Evolutionary conservation across 169 alveolate species (phyloP).

Genomic region (Plasmodium billcollinsi): DNA sequence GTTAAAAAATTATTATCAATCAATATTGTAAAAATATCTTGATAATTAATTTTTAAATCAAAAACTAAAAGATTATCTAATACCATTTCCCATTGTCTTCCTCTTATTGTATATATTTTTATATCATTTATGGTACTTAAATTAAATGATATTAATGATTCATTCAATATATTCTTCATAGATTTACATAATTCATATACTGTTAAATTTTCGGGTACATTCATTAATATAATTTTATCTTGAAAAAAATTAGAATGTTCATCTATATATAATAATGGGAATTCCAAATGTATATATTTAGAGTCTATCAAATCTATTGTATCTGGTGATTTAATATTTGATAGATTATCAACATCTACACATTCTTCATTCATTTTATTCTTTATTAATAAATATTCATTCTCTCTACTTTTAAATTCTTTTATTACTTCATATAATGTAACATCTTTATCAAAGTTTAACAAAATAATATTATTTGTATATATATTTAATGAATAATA

Average conservation of each 20-base stretch:
- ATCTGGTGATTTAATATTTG: conserved; percentile 30
- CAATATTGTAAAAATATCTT: conserved; percentile 32
- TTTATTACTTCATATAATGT: conserved; percentile 45
- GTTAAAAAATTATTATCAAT: conserved; percentile 24
- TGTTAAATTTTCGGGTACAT: conserved; percentile 62
- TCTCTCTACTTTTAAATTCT: conserved; percentile 14
- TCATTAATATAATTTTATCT: conserved; percentile 36
- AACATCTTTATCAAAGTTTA: conserved; percentile 26
- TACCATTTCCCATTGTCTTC: conserved; percentile 45
- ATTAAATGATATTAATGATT: conserved; percentile 13
- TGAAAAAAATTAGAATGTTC: conserved; percentile 38
- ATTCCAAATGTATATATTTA: conserved; percentile 36
- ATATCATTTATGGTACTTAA: conserved; percentile 19
- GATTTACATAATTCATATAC: conserved; percentile 5
- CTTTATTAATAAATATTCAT: conserved; percentile 36
- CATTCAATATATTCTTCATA: conserved; percentile 45
- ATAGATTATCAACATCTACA: conserved; percentile 36
- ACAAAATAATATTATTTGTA: conserved; percentile 26
- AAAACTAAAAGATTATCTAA: conserved; percentile 3
- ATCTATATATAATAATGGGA: conserved; percentile 59
- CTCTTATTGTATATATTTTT: conserved; percentile 26
- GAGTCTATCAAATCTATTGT: conserved; percentile 28
- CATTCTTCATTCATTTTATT: conserved; percentile 61
- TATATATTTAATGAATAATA: conserved; percentile 39
- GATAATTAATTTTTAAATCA: conserved; percentile 31